phyloP scores from a whole-genome alignment of 306 rosid genomes.

The Begonia masoniana region DNA sequence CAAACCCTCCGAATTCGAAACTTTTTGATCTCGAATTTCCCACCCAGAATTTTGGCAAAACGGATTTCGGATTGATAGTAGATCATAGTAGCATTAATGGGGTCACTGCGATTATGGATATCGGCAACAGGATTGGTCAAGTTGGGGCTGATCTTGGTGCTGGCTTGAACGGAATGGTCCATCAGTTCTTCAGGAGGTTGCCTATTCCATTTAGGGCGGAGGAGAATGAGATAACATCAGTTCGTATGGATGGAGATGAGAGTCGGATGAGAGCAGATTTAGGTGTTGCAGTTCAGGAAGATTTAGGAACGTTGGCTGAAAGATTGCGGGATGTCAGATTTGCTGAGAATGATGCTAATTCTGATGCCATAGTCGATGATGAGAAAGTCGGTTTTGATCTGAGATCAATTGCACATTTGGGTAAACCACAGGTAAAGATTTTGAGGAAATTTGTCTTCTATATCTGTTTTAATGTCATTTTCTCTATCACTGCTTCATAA shows the following conservation, averaged over 20 bases:
- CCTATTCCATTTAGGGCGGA: conserved; percentile 66
- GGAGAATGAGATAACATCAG: conserved; percentile 20
- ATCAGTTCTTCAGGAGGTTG: conserved; percentile 70
- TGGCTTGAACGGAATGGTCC: conserved; percentile 82
- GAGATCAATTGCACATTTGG: conserved; percentile 43
- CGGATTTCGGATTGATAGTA: conserved; percentile 38
- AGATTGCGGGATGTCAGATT: conserved; percentile 43
- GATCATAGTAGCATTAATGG: conserved; percentile 42
- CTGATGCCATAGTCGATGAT: conserved; percentile 45
- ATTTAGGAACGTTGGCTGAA: conserved; percentile 36
- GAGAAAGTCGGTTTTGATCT: conserved; percentile 51
- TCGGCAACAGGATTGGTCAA: conserved; percentile 80
- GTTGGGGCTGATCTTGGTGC: conserved; percentile 90
- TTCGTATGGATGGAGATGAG: conserved; percentile 36
- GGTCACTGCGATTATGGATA: conserved; percentile 71
- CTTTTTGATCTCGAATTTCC: conserved; percentile 76
- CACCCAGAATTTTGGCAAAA: conserved; percentile 35
- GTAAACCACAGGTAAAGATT: conserved; percentile 68
- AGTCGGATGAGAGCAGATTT: conserved; percentile 34
- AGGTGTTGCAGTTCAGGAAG: conserved; percentile 35
- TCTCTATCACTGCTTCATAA: no score
- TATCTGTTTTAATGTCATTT: background rate
- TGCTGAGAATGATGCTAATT: conserved; percentile 29
- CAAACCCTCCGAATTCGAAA: conserved; percentile 53
- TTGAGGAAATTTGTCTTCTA: background rate